Percentiles rank a stretch among this genome's conserved stretches.
Conservation (phyloP, 2,329 filamentous ascomycete genomes). For the Verticillium nonalfalfae region DNA sequence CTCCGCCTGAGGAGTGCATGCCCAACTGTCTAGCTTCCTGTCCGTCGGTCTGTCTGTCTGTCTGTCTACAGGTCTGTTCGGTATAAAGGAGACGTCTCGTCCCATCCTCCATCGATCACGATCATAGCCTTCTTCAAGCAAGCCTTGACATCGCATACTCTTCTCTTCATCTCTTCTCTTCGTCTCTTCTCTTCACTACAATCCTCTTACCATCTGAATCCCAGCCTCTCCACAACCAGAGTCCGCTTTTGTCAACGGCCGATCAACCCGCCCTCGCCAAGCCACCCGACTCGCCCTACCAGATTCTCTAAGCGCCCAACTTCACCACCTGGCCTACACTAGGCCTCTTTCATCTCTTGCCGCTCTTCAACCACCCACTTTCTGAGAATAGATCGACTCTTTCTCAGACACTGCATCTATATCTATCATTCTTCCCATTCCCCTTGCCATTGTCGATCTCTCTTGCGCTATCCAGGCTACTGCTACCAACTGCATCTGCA, state of each 20-base stretch:
- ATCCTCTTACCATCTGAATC: not conserved
- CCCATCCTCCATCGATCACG: no score
- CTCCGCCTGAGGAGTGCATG: no score
- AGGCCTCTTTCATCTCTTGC: constrained; percentile 2
- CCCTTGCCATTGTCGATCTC: not conserved
- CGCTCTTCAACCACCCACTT: not conserved
- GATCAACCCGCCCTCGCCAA: not conserved
- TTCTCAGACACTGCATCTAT: not conserved
- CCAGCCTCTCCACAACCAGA: not conserved
- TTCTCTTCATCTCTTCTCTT: not conserved
- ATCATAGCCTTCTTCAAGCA: not conserved
- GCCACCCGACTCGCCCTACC: not conserved
- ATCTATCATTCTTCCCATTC: not conserved
- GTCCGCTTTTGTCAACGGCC: not conserved
- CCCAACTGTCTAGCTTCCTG: not conserved
- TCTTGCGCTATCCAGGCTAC: not conserved
- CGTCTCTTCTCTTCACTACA: not conserved
- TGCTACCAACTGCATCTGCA: not conserved
- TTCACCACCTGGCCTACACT: not conserved
- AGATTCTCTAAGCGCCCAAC: constrained; percentile 2
- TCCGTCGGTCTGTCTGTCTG: not conserved
- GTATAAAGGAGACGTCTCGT: no score
- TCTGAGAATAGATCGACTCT: not conserved
- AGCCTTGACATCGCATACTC: not conserved
- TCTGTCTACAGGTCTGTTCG: not conserved